Conservation (phyloP, 176 grass and related monocot species). For the Zoysia pacifica region DNA sequence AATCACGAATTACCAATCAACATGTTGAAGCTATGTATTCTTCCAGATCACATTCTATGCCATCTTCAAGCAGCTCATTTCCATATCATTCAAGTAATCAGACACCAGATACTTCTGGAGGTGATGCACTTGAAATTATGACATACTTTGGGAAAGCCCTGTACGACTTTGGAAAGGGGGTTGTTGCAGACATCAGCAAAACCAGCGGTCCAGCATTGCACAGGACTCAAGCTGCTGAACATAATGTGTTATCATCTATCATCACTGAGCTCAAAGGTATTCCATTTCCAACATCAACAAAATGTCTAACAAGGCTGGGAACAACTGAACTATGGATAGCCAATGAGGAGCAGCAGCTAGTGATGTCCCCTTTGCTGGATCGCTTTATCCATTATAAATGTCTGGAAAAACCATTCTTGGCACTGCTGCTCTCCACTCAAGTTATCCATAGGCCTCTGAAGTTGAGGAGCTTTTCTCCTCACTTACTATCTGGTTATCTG, state of each 20-base stretch:
- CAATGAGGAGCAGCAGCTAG: conserved; percentile 75
- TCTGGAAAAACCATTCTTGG: conserved; percentile 74
- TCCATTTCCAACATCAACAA: conserved; percentile 85
- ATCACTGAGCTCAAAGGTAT: conserved; percentile 76
- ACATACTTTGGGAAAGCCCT: conserved; percentile 95
- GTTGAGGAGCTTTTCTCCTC: conserved; percentile 75
- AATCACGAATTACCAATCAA: conserved; percentile 41
- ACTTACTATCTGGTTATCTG: conserved; percentile 75
- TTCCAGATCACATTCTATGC: conserved; percentile 29
- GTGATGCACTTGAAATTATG: conserved; percentile 91
- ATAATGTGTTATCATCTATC: conserved; percentile 64
- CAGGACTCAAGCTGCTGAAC: conserved; percentile 56
- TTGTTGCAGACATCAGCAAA: conserved; percentile 95
- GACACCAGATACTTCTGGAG: conserved; percentile 61
- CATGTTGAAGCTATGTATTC: conserved; percentile 41
- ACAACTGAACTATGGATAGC: conserved; percentile 87
- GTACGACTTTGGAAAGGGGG: conserved; percentile 89
- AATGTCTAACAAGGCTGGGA: conserved; percentile 73
- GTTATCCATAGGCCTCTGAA: conserved; percentile 76
- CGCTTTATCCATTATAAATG: conserved; percentile 89
- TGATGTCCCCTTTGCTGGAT: conserved; percentile 76
- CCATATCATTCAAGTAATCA: conserved; percentile 49
- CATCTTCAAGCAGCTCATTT: conserved; percentile 42
- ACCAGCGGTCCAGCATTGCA: conserved; percentile 50
- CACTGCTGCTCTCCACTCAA: conserved; percentile 67